Percentiles rank a stretch among this genome's conserved stretches.
phyloP scores from a whole-genome alignment of 345 rosid genomes.

The Leavenworthia alabamica region DNA sequence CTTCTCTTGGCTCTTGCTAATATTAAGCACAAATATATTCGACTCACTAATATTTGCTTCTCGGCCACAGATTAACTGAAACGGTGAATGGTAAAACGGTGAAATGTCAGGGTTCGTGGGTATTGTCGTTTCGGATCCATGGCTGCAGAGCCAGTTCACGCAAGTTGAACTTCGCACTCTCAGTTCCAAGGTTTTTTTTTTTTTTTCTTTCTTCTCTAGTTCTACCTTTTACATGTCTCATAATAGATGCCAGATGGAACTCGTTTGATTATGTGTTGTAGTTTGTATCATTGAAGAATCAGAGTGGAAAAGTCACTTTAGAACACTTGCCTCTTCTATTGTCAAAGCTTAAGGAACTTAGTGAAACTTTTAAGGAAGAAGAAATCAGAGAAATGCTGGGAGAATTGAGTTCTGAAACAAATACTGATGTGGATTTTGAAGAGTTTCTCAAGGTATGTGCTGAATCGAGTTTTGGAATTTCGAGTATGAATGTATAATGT shows the following conservation, averaged over 20 bases:
- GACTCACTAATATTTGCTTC: neutral
- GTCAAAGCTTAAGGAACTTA: conserved; percentile 58
- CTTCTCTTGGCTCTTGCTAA: neutral
- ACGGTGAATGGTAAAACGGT: neutral
- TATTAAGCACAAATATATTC: conserved; percentile 3
- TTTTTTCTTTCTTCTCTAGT: neutral
- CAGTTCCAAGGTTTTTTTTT: conserved; percentile 47
- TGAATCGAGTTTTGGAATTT: neutral
- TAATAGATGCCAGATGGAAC: neutral
- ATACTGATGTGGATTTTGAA: conserved; percentile 59
- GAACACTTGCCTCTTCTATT: conserved; percentile 56
- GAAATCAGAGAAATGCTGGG: conserved; percentile 48
- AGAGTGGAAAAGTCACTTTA: conserved; percentile 50
- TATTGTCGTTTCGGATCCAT: conserved; percentile 71
- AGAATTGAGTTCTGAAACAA: conserved; percentile 36
- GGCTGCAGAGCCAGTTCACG: conserved; percentile 80
- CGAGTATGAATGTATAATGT: conserved; percentile 5
- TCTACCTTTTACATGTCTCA: neutral
- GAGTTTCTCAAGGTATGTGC: conserved; percentile 68
- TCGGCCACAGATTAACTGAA: neutral
- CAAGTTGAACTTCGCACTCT: conserved; percentile 91
- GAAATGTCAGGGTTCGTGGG: conserved; percentile 70
- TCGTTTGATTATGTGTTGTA: conserved; percentile 20
- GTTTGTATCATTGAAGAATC: conserved; percentile 55
- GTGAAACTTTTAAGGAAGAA: conserved; percentile 49